phyloP scores from a whole-genome alignment of 2,329 filamentous ascomycete genomes.

The Orbilia javanica region DNA sequence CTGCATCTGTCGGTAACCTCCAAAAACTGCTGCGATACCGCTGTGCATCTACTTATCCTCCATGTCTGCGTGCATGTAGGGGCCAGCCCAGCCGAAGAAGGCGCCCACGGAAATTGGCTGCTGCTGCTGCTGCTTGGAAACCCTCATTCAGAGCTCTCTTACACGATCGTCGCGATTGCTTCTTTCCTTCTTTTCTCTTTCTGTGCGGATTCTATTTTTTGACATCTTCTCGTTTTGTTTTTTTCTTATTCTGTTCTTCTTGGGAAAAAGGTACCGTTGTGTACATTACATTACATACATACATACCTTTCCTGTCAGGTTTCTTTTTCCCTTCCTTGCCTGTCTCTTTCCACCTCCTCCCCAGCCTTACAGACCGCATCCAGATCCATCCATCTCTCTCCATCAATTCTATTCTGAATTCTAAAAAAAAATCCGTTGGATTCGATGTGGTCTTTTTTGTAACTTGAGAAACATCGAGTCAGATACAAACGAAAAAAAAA shows the following conservation, averaged over 20 bases:
- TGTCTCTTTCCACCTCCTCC: background rate
- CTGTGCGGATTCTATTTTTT: background rate
- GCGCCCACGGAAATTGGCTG: conserved; percentile 45
- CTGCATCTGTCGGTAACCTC: too few relatives aligned
- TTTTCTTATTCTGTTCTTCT: background rate
- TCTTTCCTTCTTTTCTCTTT: background rate
- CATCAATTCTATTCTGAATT: conserved; percentile 3
- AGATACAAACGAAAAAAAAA: too few relatives aligned
- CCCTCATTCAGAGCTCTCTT: background rate
- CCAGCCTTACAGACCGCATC: conserved; percentile 10
- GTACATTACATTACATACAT: too few relatives aligned
- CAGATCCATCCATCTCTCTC: background rate
- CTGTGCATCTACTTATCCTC: too few relatives aligned
- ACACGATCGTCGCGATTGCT: background rate
- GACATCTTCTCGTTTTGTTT: background rate
- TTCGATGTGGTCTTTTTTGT: too few relatives aligned
- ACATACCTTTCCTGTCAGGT: background rate
- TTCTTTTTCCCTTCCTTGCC: background rate
- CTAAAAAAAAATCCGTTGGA: too few relatives aligned
- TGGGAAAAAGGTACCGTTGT: conserved; percentile 25
- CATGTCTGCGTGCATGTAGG: too few relatives aligned
- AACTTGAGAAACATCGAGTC: conserved; percentile 34
- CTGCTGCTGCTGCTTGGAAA: too few relatives aligned
- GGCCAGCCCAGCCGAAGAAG: conserved; percentile 54
- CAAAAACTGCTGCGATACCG: too few relatives aligned